Conservation (phyloP, 768 basidiomycete species). For the Auriscalpium orientale region DNA sequence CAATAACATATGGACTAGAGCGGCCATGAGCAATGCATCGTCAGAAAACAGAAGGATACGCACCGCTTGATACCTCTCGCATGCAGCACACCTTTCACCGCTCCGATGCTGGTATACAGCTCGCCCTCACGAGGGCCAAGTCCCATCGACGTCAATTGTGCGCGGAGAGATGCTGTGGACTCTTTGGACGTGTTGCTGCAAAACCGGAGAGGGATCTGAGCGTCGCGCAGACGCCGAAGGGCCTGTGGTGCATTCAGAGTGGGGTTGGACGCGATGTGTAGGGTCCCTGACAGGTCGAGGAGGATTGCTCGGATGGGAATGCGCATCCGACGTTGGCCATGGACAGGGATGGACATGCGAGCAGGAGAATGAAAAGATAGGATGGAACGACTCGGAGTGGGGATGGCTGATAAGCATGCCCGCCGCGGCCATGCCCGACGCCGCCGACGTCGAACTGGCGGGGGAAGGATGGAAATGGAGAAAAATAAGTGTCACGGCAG, state of each 20-base stretch:
- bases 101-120: slow-evolving; percentile 60
- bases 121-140: slow-evolving; percentile 37
- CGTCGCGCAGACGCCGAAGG: slow-evolving; percentile 25
- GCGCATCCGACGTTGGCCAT: too few relatives aligned
- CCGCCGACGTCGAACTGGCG: too few relatives aligned
- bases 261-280: slow-evolving; percentile 46
- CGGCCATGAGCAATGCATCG: slow-evolving; percentile 30
- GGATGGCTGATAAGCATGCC: too few relatives aligned
- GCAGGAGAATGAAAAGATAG: too few relatives aligned
- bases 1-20: slow-evolving; percentile 33
- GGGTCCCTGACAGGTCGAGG: slow-evolving; percentile 62
- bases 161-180: slow-evolving; percentile 37
- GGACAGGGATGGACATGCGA: too few relatives aligned
- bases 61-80: slow-evolving; percentile 36
- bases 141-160: slow-evolving; percentile 38
- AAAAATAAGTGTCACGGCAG: too few relatives aligned
- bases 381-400: too few relatives aligned
- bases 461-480: too few relatives aligned
- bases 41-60: slow-evolving; percentile 4
- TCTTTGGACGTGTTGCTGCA: slow-evolving; percentile 72
- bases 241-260: slow-evolving; percentile 43
- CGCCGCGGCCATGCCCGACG: too few relatives aligned
- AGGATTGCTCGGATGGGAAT: slow-evolving; percentile 39
- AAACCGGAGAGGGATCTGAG: slow-evolving; percentile 36
- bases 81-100: slow-evolving; percentile 40